phyloP scores from a whole-genome alignment of 2,329 filamentous ascomycete genomes.

The Apiospora phragmitis region DNA sequence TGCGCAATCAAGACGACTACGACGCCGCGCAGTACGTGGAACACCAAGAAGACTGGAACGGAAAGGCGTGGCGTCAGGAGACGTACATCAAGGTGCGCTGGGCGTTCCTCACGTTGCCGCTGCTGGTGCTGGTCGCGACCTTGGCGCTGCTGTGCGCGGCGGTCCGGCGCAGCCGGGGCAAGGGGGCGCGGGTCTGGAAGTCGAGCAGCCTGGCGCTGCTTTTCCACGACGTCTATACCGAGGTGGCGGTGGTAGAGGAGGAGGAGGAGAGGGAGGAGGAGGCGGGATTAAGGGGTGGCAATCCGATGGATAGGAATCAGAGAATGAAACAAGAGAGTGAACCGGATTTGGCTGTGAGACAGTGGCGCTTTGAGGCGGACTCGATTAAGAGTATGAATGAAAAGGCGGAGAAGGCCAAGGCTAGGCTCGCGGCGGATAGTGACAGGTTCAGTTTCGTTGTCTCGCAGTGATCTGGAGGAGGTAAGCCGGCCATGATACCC shows the following conservation, averaged over 20 bases:
- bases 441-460: background rate
- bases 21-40: background rate
- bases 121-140: background rate
- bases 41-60: background rate
- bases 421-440: background rate
- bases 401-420: background rate
- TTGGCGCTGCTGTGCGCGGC: background rate
- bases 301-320: accelerated
- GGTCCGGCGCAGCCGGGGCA: background rate
- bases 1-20: background rate
- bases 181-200: background rate
- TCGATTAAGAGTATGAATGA: background rate
- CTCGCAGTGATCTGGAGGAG: background rate
- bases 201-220: background rate
- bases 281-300: too few relatives aligned
- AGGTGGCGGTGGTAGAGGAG: background rate
- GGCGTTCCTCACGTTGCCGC: background rate
- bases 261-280: too few relatives aligned
- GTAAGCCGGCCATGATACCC: too few relatives aligned
- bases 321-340: background rate
- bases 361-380: background rate
- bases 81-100: background rate
- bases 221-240: background rate
- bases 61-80: background rate
- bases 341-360: background rate